Base-by-base conservation (phyloP, 1,139 yeast species). In the Blastobotrys elegans region DNA sequence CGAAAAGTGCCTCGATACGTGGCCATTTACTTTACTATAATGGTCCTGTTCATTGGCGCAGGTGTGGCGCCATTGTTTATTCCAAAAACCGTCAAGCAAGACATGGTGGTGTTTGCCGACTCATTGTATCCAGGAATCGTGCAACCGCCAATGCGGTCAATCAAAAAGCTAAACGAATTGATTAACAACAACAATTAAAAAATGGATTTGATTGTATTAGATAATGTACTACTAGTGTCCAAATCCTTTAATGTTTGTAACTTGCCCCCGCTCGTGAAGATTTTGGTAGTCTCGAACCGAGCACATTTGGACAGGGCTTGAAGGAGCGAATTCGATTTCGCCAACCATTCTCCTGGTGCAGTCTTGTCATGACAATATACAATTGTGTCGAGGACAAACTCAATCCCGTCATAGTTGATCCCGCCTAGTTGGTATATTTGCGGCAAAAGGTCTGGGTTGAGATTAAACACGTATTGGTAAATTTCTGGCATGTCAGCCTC, bases 381-480 rank as follows among this genome's bases (percentile, higher is more conserved):
- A 2, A 73, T 68, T 0, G 84, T 76, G 43, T 77, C 79, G 11
- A 82, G 52, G 44, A 72, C 71, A 53, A 80, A 77, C 24, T 73
- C 74, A 14, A 83, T 63, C 48, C 78, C 73, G 16, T 76, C 79
- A 0, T 77, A 63, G 50, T 84, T 90, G 1, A 84, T 64, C 1
- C 87, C 87, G 2, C 76, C 72, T 1, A 61, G 52, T 1, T 63
- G 56, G 52, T 77, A 79, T 2, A 79, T 58, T 1, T 61, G 59
- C 0, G 56, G 42, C 36, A 73, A 66, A 1, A 66, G 64, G 0
- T 52, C 47, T 0, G 69, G 53, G 2, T 68, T 56, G 1, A 78
- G 50, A 1, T 55, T 49, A 13, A 78, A 59, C 7, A 79, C 68
- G 52, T 71, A 76, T 17, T 58, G 49, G 52, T 76, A 76, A 0